These are phyloP conservation scores for Vitis rupestris DNA, from an alignment of 164 flowering plant species.

Conservation along the genomic window DNA sequence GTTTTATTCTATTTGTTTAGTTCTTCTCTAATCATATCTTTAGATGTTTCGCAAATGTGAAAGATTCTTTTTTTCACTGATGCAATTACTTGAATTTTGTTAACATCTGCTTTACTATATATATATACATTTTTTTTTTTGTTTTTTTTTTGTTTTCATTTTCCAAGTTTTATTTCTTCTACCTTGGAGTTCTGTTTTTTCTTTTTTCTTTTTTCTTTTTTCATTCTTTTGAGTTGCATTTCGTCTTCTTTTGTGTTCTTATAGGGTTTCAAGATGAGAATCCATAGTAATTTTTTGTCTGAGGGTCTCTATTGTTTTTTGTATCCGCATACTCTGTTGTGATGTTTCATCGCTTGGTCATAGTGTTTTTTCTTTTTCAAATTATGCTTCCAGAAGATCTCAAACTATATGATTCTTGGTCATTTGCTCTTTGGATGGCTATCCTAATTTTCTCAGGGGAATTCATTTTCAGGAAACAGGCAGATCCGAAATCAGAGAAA, in stretches of 20 bases:
- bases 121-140: background rate
- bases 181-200: too few species aligned
- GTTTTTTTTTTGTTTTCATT: background rate
- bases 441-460: constrained; percentile 14
- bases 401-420: background rate
- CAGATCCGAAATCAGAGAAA: constrained; percentile 29
- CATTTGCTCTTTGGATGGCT: background rate
- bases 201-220: too few species aligned
- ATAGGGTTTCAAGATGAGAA: background rate
- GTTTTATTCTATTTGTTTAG: background rate
- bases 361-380: too few species aligned
- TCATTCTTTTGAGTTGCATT: too few species aligned
- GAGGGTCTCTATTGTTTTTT: background rate
- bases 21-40: background rate
- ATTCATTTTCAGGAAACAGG: constrained; percentile 34
- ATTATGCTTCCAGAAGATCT: too few species aligned
- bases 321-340: background rate
- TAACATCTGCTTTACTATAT: background rate
- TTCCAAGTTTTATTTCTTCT: background rate
- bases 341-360: too few species aligned
- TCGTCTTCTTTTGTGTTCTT: too few species aligned
- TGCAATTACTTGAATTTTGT: too few species aligned
- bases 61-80: background rate
- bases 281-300: background rate
- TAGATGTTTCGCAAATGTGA: background rate